Evolutionary conservation across 2,329 filamentous ascomycete genomes (phyloP), one percentile per base, ranked within the genome.

Genomic region (Penicillium hesseltinei): DNA sequence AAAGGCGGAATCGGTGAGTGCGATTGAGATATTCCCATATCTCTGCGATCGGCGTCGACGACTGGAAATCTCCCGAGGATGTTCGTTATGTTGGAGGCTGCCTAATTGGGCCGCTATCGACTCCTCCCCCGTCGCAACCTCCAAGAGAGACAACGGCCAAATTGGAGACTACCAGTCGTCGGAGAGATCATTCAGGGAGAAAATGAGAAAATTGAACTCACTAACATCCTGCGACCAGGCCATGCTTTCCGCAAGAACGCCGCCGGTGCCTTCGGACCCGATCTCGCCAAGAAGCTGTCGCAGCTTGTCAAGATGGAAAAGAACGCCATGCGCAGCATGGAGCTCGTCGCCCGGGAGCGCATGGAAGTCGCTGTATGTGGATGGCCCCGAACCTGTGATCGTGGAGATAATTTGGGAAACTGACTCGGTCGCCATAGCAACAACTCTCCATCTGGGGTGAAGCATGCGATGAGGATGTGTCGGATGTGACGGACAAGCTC

Each of bases 301-400:
- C 91, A 96, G 80, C 85, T 99, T 52, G 94, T 99, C 63, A 99
- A 99, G 86, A 99, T 99, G 94, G 94, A 99, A 81, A 99, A 99
- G 87, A 97, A 99, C 74, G 91, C 97, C 56, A 99, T 99, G 94
- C 91, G 94, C 77, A 97, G 92, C 75, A 88, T 97, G 83, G 94
- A 99, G 75, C 84, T 91, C 49, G 94, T 97, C 53, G 92, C 92
- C 45, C 88, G 92, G 71, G 94, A 99, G 82, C 88, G 94, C 69
- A 97, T 97, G 92, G 94, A 97, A 71, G 93, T 97, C 66, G 94
- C 94, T 72, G 92, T 96, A 89, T 72, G 91, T 84, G 36, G 42
- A 44, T 44, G 3, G 2, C 21, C 23, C 9, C 2, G 21, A 33
- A n/a, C 39, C 15, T n/a, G 25, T 3, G 17, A 27, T 51, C 47